A percentile compares a stretch with the other conserved stretches of the same genome.
These are phyloP conservation scores for Exutisphaerella laricina DNA, from an alignment of 2,329 filamentous ascomycete genomes.

Conservation along the genomic window DNA sequence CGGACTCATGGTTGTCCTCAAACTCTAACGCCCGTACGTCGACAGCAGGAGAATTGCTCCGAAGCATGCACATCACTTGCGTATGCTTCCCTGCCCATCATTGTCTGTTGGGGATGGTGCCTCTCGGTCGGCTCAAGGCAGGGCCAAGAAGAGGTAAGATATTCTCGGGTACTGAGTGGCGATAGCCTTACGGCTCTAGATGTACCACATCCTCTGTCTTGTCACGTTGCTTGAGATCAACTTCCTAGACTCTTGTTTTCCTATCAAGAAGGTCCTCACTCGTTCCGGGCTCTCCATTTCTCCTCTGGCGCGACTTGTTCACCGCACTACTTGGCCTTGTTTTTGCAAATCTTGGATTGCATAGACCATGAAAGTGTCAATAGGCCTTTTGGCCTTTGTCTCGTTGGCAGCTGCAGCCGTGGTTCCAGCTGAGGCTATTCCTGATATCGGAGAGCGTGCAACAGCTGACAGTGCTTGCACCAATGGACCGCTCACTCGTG, in stretches of 20 bases:
- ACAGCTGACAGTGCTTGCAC: slow-evolving; percentile 31
- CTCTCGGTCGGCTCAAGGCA: background rate
- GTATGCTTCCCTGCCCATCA: background rate
- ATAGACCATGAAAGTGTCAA: slow-evolving; percentile 10
- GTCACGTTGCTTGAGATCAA: background rate
- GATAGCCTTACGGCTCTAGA: background rate
- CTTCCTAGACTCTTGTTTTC: background rate
- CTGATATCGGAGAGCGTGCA: slow-evolving; percentile 14
- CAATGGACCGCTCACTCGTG: slow-evolving; percentile 36
- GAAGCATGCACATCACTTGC: background rate
- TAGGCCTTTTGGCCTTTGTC: slow-evolving; percentile 7
- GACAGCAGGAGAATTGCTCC: background rate
- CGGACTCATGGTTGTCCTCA: background rate
- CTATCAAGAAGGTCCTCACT: background rate
- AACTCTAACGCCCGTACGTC: background rate
- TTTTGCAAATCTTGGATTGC: background rate
- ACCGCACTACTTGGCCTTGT: background rate
- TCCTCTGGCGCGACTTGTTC: background rate
- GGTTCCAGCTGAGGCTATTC: slow-evolving; percentile 8
- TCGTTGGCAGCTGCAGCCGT: slow-evolving; percentile 8
- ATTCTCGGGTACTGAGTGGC: background rate
- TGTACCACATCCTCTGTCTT: background rate
- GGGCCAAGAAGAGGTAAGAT: background rate
- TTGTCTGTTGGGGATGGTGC: background rate
- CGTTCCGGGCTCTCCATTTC: background rate